Evolutionary conservation across 306 rosid species (phyloP), one percentile per base, ranked within the genome.

Genomic region (Vicia villosa): DNA sequence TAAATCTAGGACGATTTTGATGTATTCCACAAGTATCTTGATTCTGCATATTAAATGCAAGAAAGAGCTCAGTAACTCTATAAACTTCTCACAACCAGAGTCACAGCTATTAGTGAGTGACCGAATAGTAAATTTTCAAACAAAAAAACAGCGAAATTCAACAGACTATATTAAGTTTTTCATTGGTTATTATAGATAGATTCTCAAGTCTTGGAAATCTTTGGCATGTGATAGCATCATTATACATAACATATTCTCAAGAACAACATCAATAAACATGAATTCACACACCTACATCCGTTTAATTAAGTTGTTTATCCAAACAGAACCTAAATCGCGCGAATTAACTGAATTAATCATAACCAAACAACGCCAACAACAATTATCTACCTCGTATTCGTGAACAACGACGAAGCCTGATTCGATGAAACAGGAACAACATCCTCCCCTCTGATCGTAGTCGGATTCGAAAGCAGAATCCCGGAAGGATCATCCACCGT

Each of bases 1-100:
- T 75, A 88, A 85, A 79, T 91, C 96, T 81, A 89, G 10, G 38
- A 79, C 77, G 79, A 87, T 77, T 78, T 87, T 89, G 58, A 84
- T 81, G 87, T 89, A 89, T 61, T 89, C 94, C 79, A 87, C 70
- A 22, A 82, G 70, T 70, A 63, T 69, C 74, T 89, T 91, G 51
- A 85, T 9, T 71, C 97, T 91, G 88, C 66, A 9, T 22, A 55
- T 20, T 32, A 62, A 75, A 56, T 41, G 69, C 30, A 47, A 17
- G 37, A 46, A 76, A 17, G 66, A 16, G 28, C 10, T 70, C 70
- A 52, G 68, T 65, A 75, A 20, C 57, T 66, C 13, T 5, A 51
- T 20, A 52, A 52, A 52, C 9, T 21, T 55, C 36, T 50, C 21
- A 50, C 14, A 50, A 50, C 9, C 10, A 8, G 9, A 45, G 4